A percentile compares a stretch with the other conserved stretches of the same genome.
Evolutionary conservation across 495 filamentous ascomycete species (phyloP).

Genomic region (Penicillium cosmopolitanum): DNA sequence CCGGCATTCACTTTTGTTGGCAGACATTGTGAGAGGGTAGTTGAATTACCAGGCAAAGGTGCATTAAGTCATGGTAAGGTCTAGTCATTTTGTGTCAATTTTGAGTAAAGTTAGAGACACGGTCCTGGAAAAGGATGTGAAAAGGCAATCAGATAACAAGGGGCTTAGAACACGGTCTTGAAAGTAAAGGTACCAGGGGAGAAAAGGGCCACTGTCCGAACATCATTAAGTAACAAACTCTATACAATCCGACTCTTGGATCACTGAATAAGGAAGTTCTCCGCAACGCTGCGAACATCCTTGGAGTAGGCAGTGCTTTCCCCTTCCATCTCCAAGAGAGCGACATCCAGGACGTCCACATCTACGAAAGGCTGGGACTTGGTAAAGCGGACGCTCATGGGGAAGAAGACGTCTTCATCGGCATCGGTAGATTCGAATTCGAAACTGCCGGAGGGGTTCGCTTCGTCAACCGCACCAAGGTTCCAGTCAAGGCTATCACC

Average conservation of each 20-base stretch:
- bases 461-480: constrained; percentile 79
- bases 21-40: neutral
- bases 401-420: constrained; percentile 91
- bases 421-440: constrained; percentile 90
- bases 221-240: constrained; percentile 46
- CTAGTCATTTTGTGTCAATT: constrained; percentile 22
- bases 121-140: constrained; percentile 8
- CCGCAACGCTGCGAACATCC: constrained; percentile 83
- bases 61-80: constrained; percentile 3
- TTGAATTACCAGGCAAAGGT: neutral
- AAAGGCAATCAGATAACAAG: constrained; percentile 19
- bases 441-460: constrained; percentile 80
- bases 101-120: constrained; percentile 20
- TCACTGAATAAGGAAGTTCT: constrained; percentile 81
- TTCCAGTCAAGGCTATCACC: constrained; percentile 94
- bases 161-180: constrained; percentile 31
- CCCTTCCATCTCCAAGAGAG: constrained; percentile 72
- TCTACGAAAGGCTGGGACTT: constrained; percentile 86
- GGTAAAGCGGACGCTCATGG: constrained; percentile 88
- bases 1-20: neutral
- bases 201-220: constrained; percentile 36
- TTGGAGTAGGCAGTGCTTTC: constrained; percentile 87
- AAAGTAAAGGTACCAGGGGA: constrained; percentile 16
- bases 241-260: constrained; percentile 38
- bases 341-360: constrained; percentile 79